These are phyloP conservation scores for Russula griseocarnosa DNA, from an alignment of 768 basidiomycete genomes.

Conservation along the genomic window DNA sequence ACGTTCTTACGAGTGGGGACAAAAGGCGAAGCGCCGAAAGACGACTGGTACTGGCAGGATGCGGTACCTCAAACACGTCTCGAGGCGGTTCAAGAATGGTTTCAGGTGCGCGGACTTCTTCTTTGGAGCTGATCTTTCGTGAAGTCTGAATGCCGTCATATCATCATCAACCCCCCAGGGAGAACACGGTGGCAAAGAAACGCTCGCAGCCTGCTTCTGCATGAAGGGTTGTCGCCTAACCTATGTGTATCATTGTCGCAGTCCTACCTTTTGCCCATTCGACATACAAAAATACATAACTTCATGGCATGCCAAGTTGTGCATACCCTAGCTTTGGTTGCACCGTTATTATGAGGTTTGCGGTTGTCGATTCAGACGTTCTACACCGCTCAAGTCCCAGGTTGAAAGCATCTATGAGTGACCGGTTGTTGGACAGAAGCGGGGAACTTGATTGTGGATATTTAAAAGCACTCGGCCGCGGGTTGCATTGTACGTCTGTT, in stretches of 20 bases:
- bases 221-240: slow-evolving; percentile 33
- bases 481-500: slow-evolving; percentile 6
- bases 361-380: neutral
- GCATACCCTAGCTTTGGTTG: slow-evolving; percentile 5
- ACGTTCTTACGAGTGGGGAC: slow-evolving; percentile 96
- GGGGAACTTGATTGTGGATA: neutral
- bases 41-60: slow-evolving; percentile 98
- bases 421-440: neutral
- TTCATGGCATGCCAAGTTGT: slow-evolving; percentile 28
- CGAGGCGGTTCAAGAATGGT: slow-evolving; percentile 97
- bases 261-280: slow-evolving; percentile 23
- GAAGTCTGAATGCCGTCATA: slow-evolving; percentile 8
- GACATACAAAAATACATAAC: slow-evolving; percentile 35
- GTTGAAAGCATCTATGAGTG: neutral
- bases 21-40: slow-evolving; percentile 99
- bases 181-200: slow-evolving; percentile 90
- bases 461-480: neutral
- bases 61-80: slow-evolving; percentile 87
- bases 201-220: slow-evolving; percentile 55
- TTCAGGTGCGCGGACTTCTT: slow-evolving; percentile 60
- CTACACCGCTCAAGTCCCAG: neutral
- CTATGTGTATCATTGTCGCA: slow-evolving; percentile 29
- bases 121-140: slow-evolving; percentile 3
- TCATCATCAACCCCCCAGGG: slow-evolving; percentile 44
- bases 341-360: slow-evolving; percentile 3